Evolutionary conservation across 192 early-diverging fungal species (phyloP).

Genomic region (Mortierella claussenii): DNA sequence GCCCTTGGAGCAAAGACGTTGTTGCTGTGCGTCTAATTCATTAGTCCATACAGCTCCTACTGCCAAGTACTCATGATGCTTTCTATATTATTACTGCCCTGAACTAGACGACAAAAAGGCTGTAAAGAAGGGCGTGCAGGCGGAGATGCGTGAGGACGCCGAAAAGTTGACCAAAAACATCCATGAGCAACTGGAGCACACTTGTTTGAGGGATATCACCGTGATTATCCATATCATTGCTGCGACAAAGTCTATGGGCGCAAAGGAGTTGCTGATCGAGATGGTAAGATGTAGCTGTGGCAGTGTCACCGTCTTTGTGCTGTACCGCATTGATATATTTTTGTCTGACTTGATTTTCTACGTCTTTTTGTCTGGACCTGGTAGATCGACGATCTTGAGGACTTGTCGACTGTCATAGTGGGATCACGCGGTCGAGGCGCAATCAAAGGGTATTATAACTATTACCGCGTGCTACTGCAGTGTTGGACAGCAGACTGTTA

Average conservation of each 20-base stretch:
- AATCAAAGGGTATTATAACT: conserved; percentile 61
- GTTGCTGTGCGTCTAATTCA: too few species aligned
- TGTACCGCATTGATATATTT: not conserved
- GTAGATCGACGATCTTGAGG: conserved; percentile 56
- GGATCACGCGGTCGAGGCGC: conserved; percentile 58
- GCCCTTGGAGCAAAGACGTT: too few species aligned
- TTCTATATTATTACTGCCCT: too few species aligned
- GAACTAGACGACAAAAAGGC: conserved; percentile 28
- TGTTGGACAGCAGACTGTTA: too few species aligned
- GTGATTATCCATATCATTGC: conserved; percentile 52
- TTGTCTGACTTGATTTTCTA: not conserved
- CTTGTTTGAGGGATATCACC: conserved; percentile 36
- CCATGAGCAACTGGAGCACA: conserved; percentile 49
- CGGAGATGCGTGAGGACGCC: conserved; percentile 50
- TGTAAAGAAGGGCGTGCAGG: conserved; percentile 45
- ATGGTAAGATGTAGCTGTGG: conserved; percentile 25
- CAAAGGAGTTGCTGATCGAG: conserved; percentile 44
- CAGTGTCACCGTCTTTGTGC: not conserved
- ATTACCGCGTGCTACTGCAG: too few species aligned
- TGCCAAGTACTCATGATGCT: too few species aligned
- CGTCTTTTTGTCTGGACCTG: not conserved
- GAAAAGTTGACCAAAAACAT: conserved; percentile 52
- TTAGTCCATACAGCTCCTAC: too few species aligned
- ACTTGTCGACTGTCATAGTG: conserved; percentile 58
- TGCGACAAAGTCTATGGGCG: conserved; percentile 49